phyloP scores from a whole-genome alignment of 306 rosid genomes.

The Castanea crenata region DNA sequence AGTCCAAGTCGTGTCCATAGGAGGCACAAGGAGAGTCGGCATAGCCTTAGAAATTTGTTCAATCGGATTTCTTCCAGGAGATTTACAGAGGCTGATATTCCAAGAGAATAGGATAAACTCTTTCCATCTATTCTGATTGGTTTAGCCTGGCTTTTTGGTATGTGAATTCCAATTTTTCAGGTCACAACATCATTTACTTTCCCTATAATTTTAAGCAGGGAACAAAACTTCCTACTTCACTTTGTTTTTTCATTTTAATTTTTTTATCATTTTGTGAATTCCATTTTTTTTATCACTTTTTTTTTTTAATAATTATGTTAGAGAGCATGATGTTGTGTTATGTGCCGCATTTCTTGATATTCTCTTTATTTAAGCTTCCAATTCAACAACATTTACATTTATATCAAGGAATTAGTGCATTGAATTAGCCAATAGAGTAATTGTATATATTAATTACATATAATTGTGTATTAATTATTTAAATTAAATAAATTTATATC shows the following conservation, averaged over 20 bases:
- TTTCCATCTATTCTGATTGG: slow-evolving; percentile 4
- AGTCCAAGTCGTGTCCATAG: slow-evolving; percentile 4
- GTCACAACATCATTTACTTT: not conserved
- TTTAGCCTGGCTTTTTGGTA: not conserved
- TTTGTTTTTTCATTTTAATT: not conserved
- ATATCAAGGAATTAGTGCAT: too few relatives aligned
- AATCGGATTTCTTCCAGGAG: slow-evolving; percentile 57
- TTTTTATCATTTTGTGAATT: too few relatives aligned
- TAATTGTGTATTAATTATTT: too few relatives aligned
- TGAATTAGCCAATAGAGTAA: too few relatives aligned
- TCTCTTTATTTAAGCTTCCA: too few relatives aligned
- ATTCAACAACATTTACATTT: too few relatives aligned
- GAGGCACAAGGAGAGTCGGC: slow-evolving; percentile 57
- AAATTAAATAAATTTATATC: too few relatives aligned
- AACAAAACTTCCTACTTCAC: not conserved
- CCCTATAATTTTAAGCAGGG: not conserved
- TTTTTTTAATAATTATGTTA: too few relatives aligned
- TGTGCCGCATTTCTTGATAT: too few relatives aligned
- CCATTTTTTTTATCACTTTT: too few relatives aligned
- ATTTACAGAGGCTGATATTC: slow-evolving; percentile 29
- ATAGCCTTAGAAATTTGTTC: slow-evolving; percentile 74
- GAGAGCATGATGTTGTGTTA: too few relatives aligned
- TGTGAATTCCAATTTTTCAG: slow-evolving; percentile 5
- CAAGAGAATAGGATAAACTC: slow-evolving; percentile 14
- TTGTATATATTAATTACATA: too few relatives aligned